Evolutionary conservation across 1,284 basidiomycete genomes (phyloP).

Genomic region (Trichosporon sp.): DNA sequence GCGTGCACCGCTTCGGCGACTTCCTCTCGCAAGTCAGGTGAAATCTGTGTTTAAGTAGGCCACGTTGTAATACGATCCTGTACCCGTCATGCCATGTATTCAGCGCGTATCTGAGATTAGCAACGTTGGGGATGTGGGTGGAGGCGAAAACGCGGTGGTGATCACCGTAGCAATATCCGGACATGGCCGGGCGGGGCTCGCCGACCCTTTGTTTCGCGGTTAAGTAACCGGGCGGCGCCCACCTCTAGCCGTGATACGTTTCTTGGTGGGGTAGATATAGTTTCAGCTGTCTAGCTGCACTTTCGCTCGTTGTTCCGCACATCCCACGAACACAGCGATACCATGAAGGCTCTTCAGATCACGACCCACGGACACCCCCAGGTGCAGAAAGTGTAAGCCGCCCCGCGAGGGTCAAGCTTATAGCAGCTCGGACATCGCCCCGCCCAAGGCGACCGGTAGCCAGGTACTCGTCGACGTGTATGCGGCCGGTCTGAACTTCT

Average conservation of each 20-base stretch:
- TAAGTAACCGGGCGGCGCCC: constrained; percentile 9
- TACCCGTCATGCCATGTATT: not conserved
- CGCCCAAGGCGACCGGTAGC: constrained; percentile 63
- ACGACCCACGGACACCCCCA: constrained; percentile 73
- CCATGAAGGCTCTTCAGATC: constrained; percentile 78
- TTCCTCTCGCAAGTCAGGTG: constrained; percentile 21
- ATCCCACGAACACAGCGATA: not conserved
- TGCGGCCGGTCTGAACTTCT: constrained; percentile 50
- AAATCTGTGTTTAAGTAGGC: constrained; percentile 29
- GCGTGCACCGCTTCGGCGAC: constrained; percentile 27
- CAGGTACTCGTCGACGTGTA: constrained; percentile 82
- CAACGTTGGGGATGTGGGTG: no score
- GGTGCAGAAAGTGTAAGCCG: constrained; percentile 62
- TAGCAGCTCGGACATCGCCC: constrained; percentile 59
- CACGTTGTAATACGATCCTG: not conserved
- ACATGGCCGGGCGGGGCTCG: constrained; percentile 9
- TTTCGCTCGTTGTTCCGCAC: not conserved
- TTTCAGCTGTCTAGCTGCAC: not conserved
- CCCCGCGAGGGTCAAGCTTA: not conserved
- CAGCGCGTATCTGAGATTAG: no score
- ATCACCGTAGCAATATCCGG: not conserved
- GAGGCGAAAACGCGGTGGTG: not conserved
- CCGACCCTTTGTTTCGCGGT: not conserved
- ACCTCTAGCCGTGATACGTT: not conserved
- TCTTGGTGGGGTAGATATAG: not conserved